Evolutionary conservation across 352 stramenopile genomes (phyloP).

Genomic region (Hyaloperonospora arabidopsidis): DNA sequence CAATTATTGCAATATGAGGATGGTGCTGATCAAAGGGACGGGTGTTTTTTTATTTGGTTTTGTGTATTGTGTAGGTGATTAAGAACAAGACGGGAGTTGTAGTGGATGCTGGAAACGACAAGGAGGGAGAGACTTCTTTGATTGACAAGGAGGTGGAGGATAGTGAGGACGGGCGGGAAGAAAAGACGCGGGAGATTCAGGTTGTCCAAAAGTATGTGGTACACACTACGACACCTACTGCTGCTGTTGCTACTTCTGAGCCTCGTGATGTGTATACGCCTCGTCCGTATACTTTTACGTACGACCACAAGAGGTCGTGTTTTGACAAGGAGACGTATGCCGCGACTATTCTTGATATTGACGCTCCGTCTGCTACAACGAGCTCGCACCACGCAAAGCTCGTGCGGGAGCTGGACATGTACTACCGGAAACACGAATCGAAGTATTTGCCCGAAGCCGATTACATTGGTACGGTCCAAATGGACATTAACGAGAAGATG

Average conservation of each 20-base stretch:
- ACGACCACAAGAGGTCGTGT: constrained; percentile 56
- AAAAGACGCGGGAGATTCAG: constrained; percentile 22
- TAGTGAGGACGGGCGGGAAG: constrained; percentile 5
- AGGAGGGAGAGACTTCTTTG: constrained; percentile 8
- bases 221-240: background rate
- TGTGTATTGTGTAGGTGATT: background rate
- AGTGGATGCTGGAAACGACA: constrained; percentile 5
- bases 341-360: constrained; percentile 48
- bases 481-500: constrained; percentile 99
- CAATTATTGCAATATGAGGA: too few relatives aligned
- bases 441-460: constrained; percentile 61
- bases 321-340: constrained; percentile 60
- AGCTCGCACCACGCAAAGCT: constrained; percentile 46
- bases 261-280: constrained; percentile 26
- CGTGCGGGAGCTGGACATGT: constrained; percentile 52
- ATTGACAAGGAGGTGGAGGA: constrained; percentile 7
- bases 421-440: constrained; percentile 57
- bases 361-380: constrained; percentile 28
- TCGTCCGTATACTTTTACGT: constrained; percentile 49
- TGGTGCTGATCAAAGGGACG: too few relatives aligned
- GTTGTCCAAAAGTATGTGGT: constrained; percentile 2
- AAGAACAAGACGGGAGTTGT: constrained; percentile 3
- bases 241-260: background rate
- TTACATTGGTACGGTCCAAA: constrained; percentile 81
- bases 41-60: too few relatives aligned